These are phyloP conservation scores for Wickerhamiella occidentalis DNA, from an alignment of 805 yeast genomes.

Conservation along the genomic window DNA sequence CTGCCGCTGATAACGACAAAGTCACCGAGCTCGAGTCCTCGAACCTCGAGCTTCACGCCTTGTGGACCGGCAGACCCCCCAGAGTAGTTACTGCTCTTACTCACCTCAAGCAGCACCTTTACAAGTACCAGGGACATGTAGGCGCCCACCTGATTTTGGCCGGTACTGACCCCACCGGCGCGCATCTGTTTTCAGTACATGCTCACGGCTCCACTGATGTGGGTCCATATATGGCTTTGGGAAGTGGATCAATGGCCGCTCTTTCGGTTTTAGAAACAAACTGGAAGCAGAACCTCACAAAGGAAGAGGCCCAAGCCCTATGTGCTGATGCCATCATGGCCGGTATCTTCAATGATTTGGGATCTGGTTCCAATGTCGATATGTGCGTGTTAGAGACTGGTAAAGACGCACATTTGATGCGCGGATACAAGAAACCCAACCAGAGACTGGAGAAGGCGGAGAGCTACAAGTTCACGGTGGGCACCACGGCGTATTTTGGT, in stretches of 20 bases:
- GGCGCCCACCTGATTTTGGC: conserved; percentile 98
- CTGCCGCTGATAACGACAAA: conserved; percentile 99
- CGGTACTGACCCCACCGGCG: conserved; percentile 93
- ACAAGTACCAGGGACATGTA: conserved; percentile 92
- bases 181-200: conserved; percentile 82
- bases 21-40: conserved; percentile 89
- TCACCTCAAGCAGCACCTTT: conserved; percentile 85
- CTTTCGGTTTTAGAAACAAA: conserved; percentile 91
- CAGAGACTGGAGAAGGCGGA: conserved; percentile 69
- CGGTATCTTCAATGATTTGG: conserved; percentile 98
- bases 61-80: conserved; percentile 75
- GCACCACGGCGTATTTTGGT: conserved; percentile 60
- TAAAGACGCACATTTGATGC: conserved; percentile 55
- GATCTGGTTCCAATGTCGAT: conserved; percentile 97
- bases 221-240: conserved; percentile 83
- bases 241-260: conserved; percentile 96
- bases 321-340: conserved; percentile 91
- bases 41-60: conserved; percentile 78
- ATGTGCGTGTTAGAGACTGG: conserved; percentile 93
- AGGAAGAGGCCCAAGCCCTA: conserved; percentile 81
- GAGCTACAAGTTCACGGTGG: conserved; percentile 76
- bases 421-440: conserved; percentile 89
- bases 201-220: conserved; percentile 98
- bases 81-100: conserved; percentile 90
- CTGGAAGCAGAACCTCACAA: conserved; percentile 68